Conservation (phyloP, 352 stramenopile species). For the Phytophthora tentaculata region DNA sequence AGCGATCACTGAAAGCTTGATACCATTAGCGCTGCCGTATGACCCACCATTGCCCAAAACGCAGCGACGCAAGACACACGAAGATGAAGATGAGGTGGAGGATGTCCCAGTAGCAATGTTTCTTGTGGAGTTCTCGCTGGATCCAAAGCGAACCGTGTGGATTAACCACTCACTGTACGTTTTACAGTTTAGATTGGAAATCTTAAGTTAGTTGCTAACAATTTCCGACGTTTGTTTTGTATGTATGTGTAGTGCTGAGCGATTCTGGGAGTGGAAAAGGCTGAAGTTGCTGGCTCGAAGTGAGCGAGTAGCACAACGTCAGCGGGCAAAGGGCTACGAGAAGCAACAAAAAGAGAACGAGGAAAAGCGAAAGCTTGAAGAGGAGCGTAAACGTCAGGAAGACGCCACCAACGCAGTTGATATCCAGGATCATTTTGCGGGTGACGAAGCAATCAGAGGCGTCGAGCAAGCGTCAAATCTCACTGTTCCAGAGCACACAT, state of each 20-base stretch:
- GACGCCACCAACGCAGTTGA: not conserved
- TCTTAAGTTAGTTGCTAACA: constrained; percentile 2
- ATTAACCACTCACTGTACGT: constrained; percentile 74
- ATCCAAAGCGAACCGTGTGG: constrained; percentile 65
- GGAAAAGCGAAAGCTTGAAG: constrained; percentile 16
- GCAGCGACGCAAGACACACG: constrained; percentile 23
- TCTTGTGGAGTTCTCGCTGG: constrained; percentile 73
- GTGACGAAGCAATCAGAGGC: not conserved
- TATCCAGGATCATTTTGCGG: not conserved
- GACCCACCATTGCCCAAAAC: constrained; percentile 16
- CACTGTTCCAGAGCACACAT: constrained; percentile 12
- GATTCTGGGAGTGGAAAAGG: constrained; percentile 58
- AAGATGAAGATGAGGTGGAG: constrained; percentile 24
- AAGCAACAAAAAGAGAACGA: constrained; percentile 19
- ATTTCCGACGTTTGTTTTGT: too few species aligned
- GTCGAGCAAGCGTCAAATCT: constrained; percentile 2
- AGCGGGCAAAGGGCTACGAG: constrained; percentile 20
- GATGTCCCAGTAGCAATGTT: constrained; percentile 65
- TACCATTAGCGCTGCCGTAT: constrained; percentile 32
- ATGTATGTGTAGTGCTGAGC: constrained; percentile 38
- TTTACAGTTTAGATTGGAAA: not conserved
- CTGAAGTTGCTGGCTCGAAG: constrained; percentile 37
- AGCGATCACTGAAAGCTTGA: constrained; percentile 31
- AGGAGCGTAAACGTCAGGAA: constrained; percentile 13
- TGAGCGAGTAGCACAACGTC: constrained; percentile 24